Base-by-base conservation (phyloP, 106 monocot species). In the Dendrobium catenatum region DNA sequence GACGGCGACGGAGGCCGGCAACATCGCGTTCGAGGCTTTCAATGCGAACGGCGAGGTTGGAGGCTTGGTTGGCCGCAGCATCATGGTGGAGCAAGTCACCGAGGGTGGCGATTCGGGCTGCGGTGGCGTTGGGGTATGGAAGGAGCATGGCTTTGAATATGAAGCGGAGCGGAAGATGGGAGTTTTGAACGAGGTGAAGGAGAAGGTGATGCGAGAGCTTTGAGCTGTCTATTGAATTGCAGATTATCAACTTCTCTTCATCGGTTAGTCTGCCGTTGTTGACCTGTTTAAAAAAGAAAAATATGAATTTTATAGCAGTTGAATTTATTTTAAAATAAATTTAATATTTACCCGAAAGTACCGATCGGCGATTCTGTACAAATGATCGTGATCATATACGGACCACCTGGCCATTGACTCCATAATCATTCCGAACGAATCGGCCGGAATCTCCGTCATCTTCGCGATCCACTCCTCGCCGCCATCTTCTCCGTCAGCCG, bases 131-230 rank as follows among this genome's bases (percentile, higher is more conserved):
- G 43, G 4, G 74, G 74, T n/a, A 84, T 83, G 17, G 73, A 84
- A 76, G 82, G 81, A 94, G 89, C 92, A 94, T 98, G 46, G 97
- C 90, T 80, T 93, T 94, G 31, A 98, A 86, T 61, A 98, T 81
- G 85, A 94, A 93, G 43, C 97, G 90, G 74, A 94, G 90, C 27
- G 97, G 97, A 74, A 94, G 89, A 49, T 80, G 81, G 27, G 90
- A 90, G 86, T 98, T 94, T 76, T 89, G 97, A 11, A 94, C 88
- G 41, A 94, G 89, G 81, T 93, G 86, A 66, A 92, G 73, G 73
- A 93, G 88, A 29, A 44, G 67, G 47, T 55, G 37, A 44, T 81
- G 90, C 54, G 94, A 89, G 56, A 98, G 94, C 72, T 82, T 89
- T 77, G 44, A 80, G 81, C 87, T 85, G 79, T 89, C 86, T 58